phyloP scores from a whole-genome alignment of 495 filamentous ascomycete species.

The Hyphodiscus hymeniophilus region DNA sequence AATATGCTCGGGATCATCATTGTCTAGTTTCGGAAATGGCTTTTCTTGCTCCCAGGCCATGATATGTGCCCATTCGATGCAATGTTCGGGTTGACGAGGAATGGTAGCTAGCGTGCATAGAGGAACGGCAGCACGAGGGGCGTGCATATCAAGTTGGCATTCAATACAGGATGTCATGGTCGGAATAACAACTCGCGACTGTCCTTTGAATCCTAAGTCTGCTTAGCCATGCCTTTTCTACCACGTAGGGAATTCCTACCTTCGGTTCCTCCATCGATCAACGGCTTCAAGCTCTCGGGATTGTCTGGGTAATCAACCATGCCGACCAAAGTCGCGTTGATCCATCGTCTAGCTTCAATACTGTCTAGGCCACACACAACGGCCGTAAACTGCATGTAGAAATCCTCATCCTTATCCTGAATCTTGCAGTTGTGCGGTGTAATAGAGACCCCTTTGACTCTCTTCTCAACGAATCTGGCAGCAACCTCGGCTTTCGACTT shows the following conservation, averaged over 20 bases:
- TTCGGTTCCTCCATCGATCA: slow-evolving; percentile 97
- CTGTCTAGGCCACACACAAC: slow-evolving; percentile 95
- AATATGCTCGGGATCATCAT: slow-evolving; percentile 94
- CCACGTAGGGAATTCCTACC: slow-evolving; percentile 33
- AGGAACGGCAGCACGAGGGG: slow-evolving; percentile 85
- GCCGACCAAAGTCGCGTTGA: slow-evolving; percentile 85
- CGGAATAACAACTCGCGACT: slow-evolving; percentile 86
- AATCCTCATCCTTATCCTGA: slow-evolving; percentile 94
- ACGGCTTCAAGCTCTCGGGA: slow-evolving; percentile 74
- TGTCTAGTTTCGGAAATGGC: slow-evolving; percentile 66
- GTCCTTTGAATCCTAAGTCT: slow-evolving; percentile 79
- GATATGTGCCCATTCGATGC: slow-evolving; percentile 98
- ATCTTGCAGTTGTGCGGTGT: slow-evolving; percentile 91
- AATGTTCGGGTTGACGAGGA: slow-evolving; percentile 94
- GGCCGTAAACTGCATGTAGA: slow-evolving; percentile 95
- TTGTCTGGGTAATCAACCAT: slow-evolving; percentile 75
- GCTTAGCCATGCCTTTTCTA: not conserved
- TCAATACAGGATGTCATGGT: slow-evolving; percentile 93
- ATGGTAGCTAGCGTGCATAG: slow-evolving; percentile 96
- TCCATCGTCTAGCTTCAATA: slow-evolving; percentile 96
- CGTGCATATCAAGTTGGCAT: slow-evolving; percentile 97
- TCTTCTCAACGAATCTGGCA: slow-evolving; percentile 78
- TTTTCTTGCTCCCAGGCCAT: slow-evolving; percentile 58
- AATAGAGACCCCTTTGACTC: slow-evolving; percentile 85
- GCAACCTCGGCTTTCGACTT: slow-evolving; percentile 91